Evolutionary conservation across 257 asterid genomes (phyloP).

Genomic region (Catharanthus roseus): DNA sequence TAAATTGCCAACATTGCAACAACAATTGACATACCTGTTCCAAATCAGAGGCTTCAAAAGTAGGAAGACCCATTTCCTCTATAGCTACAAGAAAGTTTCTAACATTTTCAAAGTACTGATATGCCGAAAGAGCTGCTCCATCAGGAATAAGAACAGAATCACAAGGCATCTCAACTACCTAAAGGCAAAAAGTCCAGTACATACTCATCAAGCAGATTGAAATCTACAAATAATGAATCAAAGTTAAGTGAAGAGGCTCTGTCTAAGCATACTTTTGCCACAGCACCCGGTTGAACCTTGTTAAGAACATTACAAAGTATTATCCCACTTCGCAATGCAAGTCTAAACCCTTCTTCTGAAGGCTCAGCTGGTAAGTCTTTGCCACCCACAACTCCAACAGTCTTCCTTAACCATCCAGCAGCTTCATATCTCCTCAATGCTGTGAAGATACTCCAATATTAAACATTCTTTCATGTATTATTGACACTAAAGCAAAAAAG

Average conservation of each 20-base stretch:
- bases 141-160: slow-evolving; percentile 56
- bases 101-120: slow-evolving; percentile 78
- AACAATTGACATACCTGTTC: slow-evolving; percentile 48
- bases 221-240: neutral
- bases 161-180: slow-evolving; percentile 74
- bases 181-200: slow-evolving; percentile 12
- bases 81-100: slow-evolving; percentile 73
- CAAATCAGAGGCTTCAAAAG: slow-evolving; percentile 84
- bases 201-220: slow-evolving; percentile 14
- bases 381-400: slow-evolving; percentile 80
- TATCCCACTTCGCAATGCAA: slow-evolving; percentile 85
- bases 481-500: neutral
- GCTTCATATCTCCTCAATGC: slow-evolving; percentile 88
- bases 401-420: slow-evolving; percentile 78
- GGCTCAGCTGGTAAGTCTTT: slow-evolving; percentile 93
- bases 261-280: slow-evolving; percentile 58
- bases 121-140: slow-evolving; percentile 82
- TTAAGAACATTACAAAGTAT: slow-evolving; percentile 85
- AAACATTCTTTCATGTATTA: slow-evolving; percentile 9
- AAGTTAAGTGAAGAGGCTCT: slow-evolving; percentile 7
- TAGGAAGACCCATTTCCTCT: slow-evolving; percentile 73
- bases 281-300: slow-evolving; percentile 71
- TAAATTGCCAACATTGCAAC: neutral
- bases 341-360: slow-evolving; percentile 81
- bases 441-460: slow-evolving; percentile 26